A percentile compares a stretch with the other conserved stretches of the same genome.
Conservation (phyloP, 257 asterid species). For the Solanum chaucha region DNA sequence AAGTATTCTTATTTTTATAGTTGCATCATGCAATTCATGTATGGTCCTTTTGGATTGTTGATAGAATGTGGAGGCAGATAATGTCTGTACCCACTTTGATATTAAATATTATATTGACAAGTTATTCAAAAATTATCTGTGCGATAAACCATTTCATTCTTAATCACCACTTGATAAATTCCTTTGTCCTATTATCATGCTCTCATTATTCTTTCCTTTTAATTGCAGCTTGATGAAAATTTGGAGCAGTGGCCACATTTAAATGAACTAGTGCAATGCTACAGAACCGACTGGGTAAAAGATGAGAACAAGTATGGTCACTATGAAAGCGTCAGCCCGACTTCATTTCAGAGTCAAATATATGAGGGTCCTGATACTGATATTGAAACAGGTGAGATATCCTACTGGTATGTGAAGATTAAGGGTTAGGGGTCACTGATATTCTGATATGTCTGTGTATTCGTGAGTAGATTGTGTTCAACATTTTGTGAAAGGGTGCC, state of each 20-base stretch:
- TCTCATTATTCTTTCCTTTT: neutral
- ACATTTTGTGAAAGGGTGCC: too few species aligned
- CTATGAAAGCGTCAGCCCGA: slow-evolving; percentile 67
- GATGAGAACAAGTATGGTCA: slow-evolving; percentile 90
- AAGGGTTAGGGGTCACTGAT: too few species aligned
- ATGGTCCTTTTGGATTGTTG: neutral
- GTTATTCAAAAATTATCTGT: neutral
- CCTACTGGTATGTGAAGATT: too few species aligned
- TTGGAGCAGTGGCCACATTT: slow-evolving; percentile 99
- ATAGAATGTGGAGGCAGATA: neutral
- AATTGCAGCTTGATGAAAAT: slow-evolving; percentile 65
- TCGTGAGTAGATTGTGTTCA: too few species aligned
- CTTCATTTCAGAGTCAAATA: slow-evolving; percentile 67
- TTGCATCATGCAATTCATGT: neutral
- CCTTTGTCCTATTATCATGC: neutral
- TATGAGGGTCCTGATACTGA: slow-evolving; percentile 96
- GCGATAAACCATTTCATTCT: neutral
- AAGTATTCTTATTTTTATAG: neutral
- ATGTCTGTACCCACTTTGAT: neutral
- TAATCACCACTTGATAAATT: neutral
- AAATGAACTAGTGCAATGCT: slow-evolving; percentile 92
- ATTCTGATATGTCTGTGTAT: too few species aligned
- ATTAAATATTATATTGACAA: neutral
- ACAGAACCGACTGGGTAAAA: slow-evolving; percentile 85
- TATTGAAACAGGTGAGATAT: slow-evolving; percentile 66